Evolutionary conservation across 176 grass and related monocot genomes (phyloP).

Genomic region (Elaeis guineensis): DNA sequence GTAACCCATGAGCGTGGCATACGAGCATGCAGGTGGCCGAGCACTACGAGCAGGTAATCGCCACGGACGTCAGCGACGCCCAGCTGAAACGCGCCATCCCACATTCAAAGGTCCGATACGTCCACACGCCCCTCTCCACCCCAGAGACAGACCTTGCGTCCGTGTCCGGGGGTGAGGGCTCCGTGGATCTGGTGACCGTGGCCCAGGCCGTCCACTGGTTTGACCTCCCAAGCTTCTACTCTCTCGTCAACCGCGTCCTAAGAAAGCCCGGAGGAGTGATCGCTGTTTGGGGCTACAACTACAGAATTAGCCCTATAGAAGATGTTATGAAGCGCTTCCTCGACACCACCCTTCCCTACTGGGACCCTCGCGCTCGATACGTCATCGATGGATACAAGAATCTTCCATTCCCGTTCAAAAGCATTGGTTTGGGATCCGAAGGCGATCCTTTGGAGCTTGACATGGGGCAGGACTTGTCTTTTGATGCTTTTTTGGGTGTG

Average conservation of each 20-base stretch:
- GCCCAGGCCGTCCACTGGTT: conserved; percentile 75
- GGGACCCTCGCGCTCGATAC: conserved; percentile 38
- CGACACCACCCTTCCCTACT: conserved; percentile 30
- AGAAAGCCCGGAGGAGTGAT: conserved; percentile 59
- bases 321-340: conserved; percentile 28
- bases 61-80: conserved; percentile 36
- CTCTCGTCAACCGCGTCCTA: conserved; percentile 41
- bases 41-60: conserved; percentile 14
- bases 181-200: conserved; percentile 51
- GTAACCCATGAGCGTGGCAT: too few species aligned
- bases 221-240: conserved; percentile 67
- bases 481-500: conserved; percentile 32
- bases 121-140: conserved; percentile 45
- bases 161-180: conserved; percentile 54
- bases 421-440: conserved; percentile 50
- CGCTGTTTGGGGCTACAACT: conserved; percentile 60
- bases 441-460: conserved; percentile 43
- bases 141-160: conserved; percentile 32
- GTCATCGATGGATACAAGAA: conserved; percentile 41
- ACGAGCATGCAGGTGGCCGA: too few species aligned
- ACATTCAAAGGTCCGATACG: conserved; percentile 42
- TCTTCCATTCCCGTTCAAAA: conserved; percentile 70
- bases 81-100: conserved; percentile 32
- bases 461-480: conserved; percentile 47
- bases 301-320: conserved; percentile 34